Evolutionary conservation across 345 rosid genomes (phyloP), one percentile per base, ranked within the genome.

Genomic region (Melastoma malabathricum): DNA sequence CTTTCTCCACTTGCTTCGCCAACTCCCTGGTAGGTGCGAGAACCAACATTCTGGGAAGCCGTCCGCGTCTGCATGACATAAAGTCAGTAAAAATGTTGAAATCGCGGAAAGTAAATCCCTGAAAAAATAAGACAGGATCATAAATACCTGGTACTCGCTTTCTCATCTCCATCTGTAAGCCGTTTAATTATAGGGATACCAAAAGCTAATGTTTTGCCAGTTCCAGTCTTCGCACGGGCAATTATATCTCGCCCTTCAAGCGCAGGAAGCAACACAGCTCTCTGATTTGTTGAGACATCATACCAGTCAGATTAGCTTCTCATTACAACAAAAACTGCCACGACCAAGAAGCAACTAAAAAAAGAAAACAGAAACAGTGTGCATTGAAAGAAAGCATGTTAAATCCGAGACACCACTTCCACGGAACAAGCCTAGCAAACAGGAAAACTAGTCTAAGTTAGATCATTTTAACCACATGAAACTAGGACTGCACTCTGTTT

Each of bases 191-290:
- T 84, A 7, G 96, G 98, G 38, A 92, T 87, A 19, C 96, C 98
- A 41, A 92, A 92, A 52, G 98, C 98, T 63, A 92, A 67, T 18
- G 96, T 92, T 83, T 92, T 92, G n/a, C 98, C 98, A 18, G 98
- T 92, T 59, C 98, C 96, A 23, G 98, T 92, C 76, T 87, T 87
- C 1, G 98, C 98, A 68, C 98, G 95, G 68, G 89, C 96, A 60
- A 92, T 92, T 46, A 92, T 52, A 44, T 92, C 98, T 45, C 82
- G 72, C 43, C 96, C 96, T 79, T 92, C 64, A 6, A 92, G 73
- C 1, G 96, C 96, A 10, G 98, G 98, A 43, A 68, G 57, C 20
- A 87, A 57, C 60, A 92, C 98, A 65, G 98, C 96, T 60, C 96
- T 84, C 96, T 27, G 31, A 27, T 3, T 3, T 92, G 41, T 15